phyloP scores from a whole-genome alignment of 805 yeast species.

The Suhomyces sp. region DNA sequence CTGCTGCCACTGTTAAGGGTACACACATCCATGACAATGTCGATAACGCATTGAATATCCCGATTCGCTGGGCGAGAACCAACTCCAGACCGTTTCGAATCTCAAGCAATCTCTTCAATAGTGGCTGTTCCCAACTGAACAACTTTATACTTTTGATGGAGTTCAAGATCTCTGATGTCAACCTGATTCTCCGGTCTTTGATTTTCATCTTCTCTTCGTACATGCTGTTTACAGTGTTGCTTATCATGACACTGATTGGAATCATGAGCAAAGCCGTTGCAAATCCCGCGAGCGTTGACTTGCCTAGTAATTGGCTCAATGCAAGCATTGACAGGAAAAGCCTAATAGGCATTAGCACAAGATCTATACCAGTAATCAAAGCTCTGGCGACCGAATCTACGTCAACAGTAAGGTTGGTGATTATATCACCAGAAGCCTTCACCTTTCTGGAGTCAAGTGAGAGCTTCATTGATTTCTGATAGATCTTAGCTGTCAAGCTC shows the following conservation, averaged over 20 bases:
- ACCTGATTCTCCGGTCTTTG: conserved; percentile 58
- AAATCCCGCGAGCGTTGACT: conserved; percentile 58
- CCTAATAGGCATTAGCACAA: conserved; percentile 58
- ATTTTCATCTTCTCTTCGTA: conserved; percentile 45
- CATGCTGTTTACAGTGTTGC: conserved; percentile 37
- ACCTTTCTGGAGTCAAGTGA: conserved; percentile 61
- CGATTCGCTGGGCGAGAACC: conserved; percentile 47
- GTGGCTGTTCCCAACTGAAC: conserved; percentile 69
- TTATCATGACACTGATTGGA: conserved; percentile 52
- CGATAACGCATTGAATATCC: conserved; percentile 41
- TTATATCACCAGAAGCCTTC: conserved; percentile 72
- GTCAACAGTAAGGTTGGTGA: conserved; percentile 78
- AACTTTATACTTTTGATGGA: conserved; percentile 64
- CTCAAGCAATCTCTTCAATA: conserved; percentile 48
- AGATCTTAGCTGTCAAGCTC: conserved; percentile 63
- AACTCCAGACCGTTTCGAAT: conserved; percentile 61
- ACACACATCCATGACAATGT: conserved; percentile 62
- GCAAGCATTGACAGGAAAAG: conserved; percentile 53
- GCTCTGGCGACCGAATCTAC: conserved; percentile 61
- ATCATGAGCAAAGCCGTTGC: conserved; percentile 51
- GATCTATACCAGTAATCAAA: conserved; percentile 47
- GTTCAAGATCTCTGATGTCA: conserved; percentile 56
- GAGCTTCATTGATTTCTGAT: conserved; percentile 65
- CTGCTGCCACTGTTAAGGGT: conserved; percentile 62
- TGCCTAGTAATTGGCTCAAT: conserved; percentile 54